These are phyloP conservation scores for Cladosporium sp. DNA, from an alignment of 2,329 filamentous ascomycete species.

Conservation along the genomic window DNA sequence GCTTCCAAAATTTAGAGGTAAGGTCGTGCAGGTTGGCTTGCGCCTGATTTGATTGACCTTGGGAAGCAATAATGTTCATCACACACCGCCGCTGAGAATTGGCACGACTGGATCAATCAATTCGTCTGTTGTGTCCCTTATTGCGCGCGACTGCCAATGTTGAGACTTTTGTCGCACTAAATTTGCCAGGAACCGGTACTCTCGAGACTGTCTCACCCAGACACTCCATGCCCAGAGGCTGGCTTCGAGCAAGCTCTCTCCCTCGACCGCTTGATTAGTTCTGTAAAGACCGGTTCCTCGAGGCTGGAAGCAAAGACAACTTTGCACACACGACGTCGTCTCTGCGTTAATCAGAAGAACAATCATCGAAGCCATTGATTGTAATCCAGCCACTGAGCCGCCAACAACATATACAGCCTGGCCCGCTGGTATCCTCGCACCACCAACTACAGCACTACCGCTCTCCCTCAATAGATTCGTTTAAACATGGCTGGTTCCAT, in stretches of 20 bases:
- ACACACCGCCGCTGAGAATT: too few relatives aligned
- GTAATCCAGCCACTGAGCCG: conserved; percentile 3
- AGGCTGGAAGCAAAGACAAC: conserved; percentile 8
- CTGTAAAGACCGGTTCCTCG: conserved; percentile 7
- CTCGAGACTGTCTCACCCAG: conserved; percentile 12
- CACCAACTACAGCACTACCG: not conserved
- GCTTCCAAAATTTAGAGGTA: not conserved
- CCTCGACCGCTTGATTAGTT: not conserved
- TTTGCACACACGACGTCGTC: conserved; percentile 5
- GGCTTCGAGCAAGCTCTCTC: conserved; percentile 6
- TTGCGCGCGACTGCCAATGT: not conserved
- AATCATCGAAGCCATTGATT: not conserved
- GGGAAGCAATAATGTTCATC: too few relatives aligned
- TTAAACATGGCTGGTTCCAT: not conserved
- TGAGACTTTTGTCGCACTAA: conserved; percentile 4
- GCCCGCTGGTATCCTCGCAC: not conserved
- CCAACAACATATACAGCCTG: not conserved
- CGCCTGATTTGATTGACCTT: not conserved
- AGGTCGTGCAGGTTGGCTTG: not conserved
- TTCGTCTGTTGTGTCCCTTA: not conserved
- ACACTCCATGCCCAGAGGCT: conserved; percentile 6
- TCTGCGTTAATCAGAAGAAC: not conserved
- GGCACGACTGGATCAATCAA: too few relatives aligned
- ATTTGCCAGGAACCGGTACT: conserved; percentile 7
- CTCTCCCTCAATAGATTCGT: not conserved